Percentiles rank a stretch among this genome's conserved stretches.
Conservation (phyloP, 2,329 filamentous ascomycete species). For the Hansfordia pulvinata region DNA sequence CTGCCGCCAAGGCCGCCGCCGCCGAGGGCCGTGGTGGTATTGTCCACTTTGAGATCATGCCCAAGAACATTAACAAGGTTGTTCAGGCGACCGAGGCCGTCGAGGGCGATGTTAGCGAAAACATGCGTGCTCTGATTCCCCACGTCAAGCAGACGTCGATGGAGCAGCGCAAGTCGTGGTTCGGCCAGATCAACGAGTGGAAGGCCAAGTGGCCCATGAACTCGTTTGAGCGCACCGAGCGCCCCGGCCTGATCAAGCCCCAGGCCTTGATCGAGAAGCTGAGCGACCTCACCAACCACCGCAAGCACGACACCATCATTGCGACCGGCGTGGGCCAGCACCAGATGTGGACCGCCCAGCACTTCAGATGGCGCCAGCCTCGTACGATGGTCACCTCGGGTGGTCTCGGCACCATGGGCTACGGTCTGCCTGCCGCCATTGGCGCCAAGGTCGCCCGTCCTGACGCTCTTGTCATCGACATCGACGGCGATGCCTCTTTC, state of each 20-base stretch:
- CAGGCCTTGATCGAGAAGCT: constrained; percentile 87
- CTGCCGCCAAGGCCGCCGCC: constrained; percentile 73
- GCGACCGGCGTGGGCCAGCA: constrained; percentile 93
- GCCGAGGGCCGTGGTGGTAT: constrained; percentile 82
- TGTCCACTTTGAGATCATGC: constrained; percentile 95
- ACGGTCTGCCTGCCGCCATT: constrained; percentile 84
- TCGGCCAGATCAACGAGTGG: constrained; percentile 78
- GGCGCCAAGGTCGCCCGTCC: constrained; percentile 79
- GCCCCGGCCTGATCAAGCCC: constrained; percentile 77
- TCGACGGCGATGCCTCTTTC: constrained; percentile 97
- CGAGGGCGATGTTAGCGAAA: constrained; percentile 79
- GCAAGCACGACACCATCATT: constrained; percentile 78
- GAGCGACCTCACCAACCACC: constrained; percentile 65
- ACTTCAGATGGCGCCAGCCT: constrained; percentile 87
- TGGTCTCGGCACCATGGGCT: constrained; percentile 93
- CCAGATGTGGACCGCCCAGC: constrained; percentile 97
- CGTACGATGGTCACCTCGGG: constrained; percentile 94
- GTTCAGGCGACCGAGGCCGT: constrained; percentile 92
- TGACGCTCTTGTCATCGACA: constrained; percentile 81
- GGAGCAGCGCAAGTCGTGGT: constrained; percentile 69
- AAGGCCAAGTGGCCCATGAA: constrained; percentile 80
- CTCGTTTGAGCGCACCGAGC: constrained; percentile 66
- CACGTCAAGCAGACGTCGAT: constrained; percentile 48
- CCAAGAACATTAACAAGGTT: constrained; percentile 99
- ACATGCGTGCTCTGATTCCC: constrained; percentile 64